A percentile compares a stretch with the other conserved stretches of the same genome.
These are phyloP conservation scores for Setaria viridis DNA, from an alignment of 202 grass and related monocot genomes.

Conservation along the genomic window DNA sequence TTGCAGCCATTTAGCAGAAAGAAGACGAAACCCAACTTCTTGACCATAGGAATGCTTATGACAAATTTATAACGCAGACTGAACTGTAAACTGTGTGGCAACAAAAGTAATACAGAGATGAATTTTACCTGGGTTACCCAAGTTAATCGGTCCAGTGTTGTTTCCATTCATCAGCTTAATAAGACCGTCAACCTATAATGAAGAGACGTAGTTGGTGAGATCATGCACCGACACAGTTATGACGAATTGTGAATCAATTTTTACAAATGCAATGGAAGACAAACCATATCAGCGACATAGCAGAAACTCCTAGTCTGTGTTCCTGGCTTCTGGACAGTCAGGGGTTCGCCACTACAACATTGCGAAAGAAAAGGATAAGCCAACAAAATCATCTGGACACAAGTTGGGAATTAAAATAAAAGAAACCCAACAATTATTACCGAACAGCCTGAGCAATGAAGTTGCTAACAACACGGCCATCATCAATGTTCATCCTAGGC, in stretches of 20 bases:
- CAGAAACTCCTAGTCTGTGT: slow-evolving; percentile 99
- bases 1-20: neutral
- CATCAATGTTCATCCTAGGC: slow-evolving; percentile 99
- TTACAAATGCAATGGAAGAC: slow-evolving; percentile 26
- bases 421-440: slow-evolving; percentile 61
- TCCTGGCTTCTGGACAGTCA: slow-evolving; percentile 97
- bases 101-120: slow-evolving; percentile 13
- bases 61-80: neutral
- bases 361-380: slow-evolving; percentile 40
- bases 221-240: slow-evolving; percentile 6
- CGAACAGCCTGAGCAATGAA: slow-evolving; percentile 99
- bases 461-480: slow-evolving; percentile 98
- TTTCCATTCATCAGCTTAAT: slow-evolving; percentile 97
- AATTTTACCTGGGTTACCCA: slow-evolving; percentile 92
- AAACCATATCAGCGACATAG: slow-evolving; percentile 95
- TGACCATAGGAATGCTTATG: neutral
- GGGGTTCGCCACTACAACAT: slow-evolving; percentile 70
- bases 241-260: slow-evolving; percentile 10
- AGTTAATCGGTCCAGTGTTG: slow-evolving; percentile 94
- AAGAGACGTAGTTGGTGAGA: slow-evolving; percentile 30
- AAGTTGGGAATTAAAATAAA: slow-evolving; percentile 11
- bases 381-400: neutral
- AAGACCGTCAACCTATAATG: slow-evolving; percentile 91
- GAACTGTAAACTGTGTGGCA: slow-evolving; percentile 11
- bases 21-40: neutral